These are phyloP conservation scores for Sphagnum magellanicum DNA, from an alignment of 228 moss, liverwort and hornwort species.

Conservation along the genomic window DNA sequence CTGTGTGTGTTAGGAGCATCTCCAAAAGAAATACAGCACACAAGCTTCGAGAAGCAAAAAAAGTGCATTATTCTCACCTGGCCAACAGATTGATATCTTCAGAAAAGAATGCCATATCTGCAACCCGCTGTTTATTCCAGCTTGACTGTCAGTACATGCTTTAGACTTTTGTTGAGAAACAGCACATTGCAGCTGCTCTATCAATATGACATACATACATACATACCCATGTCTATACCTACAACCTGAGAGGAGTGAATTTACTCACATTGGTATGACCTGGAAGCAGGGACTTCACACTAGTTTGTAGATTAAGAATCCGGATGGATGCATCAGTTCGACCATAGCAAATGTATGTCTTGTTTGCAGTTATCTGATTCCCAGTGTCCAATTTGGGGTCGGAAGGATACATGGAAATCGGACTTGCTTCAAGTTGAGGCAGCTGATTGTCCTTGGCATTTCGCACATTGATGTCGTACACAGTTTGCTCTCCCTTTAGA, in stretches of 20 bases:
- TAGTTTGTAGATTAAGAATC: slow-evolving; percentile 41
- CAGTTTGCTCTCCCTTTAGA: slow-evolving; percentile 26
- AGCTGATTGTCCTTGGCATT: slow-evolving; percentile 25
- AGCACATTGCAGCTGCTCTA: too few relatives aligned
- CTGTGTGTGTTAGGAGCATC: too few relatives aligned
- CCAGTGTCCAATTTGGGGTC: slow-evolving; percentile 43
- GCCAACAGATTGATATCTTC: slow-evolving; percentile 47
- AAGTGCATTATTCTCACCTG: slow-evolving; percentile 13
- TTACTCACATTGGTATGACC: slow-evolving; percentile 34
- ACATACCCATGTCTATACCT: too few relatives aligned
- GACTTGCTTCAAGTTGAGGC: slow-evolving; percentile 42
- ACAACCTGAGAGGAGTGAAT: too few relatives aligned
- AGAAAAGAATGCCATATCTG: slow-evolving; percentile 46
- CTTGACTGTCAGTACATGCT: slow-evolving; percentile 2
- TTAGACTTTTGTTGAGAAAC: not conserved
- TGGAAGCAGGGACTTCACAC: slow-evolving; percentile 32
- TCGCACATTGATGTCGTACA: slow-evolving; percentile 38
- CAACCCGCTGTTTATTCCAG: slow-evolving; percentile 18
- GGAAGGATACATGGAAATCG: slow-evolving; percentile 46
- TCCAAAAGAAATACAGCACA: too few relatives aligned
- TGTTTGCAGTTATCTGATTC: slow-evolving; percentile 49
- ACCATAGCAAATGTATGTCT: slow-evolving; percentile 48
- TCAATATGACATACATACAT: too few relatives aligned
- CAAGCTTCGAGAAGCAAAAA: too few relatives aligned
- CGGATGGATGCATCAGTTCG: slow-evolving; percentile 39